A percentile compares a stretch with the other conserved stretches of the same genome.
Evolutionary conservation across 306 rosid genomes (phyloP).

Genomic region (Cicer arietinum): DNA sequence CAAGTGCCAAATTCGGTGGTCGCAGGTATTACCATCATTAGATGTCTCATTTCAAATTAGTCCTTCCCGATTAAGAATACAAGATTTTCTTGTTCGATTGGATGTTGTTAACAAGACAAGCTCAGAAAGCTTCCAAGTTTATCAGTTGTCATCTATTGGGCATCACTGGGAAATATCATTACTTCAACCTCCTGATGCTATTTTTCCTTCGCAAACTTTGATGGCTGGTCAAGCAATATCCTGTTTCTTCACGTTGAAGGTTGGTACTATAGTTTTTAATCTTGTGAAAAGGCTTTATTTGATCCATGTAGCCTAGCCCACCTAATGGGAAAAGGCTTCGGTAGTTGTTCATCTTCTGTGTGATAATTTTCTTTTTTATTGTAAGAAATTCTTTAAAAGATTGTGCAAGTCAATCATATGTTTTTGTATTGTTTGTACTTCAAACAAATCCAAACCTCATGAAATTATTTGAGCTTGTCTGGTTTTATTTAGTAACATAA

Average conservation of each 20-base stretch:
- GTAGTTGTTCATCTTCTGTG: neutral
- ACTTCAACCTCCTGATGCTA: conserved; percentile 76
- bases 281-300: conserved; percentile 34
- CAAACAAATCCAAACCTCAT: conserved; percentile 4
- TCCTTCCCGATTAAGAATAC: conserved; percentile 86
- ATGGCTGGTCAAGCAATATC: conserved; percentile 88
- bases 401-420: neutral
- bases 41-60: conserved; percentile 83
- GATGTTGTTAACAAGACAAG: conserved; percentile 81
- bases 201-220: conserved; percentile 75
- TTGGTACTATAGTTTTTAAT: conserved; percentile 45
- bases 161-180: conserved; percentile 76
- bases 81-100: conserved; percentile 89
- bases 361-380: neutral
- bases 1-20: conserved; percentile 43
- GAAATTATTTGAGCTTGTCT: neutral
- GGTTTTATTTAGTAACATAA: conserved; percentile 28
- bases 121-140: conserved; percentile 75
- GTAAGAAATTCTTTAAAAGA: neutral
- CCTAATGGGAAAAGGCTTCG: neutral
- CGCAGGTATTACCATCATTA: conserved; percentile 85
- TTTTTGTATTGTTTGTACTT: conserved; percentile 4
- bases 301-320: conserved; percentile 6
- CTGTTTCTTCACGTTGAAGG: conserved; percentile 89
- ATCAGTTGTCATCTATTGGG: conserved; percentile 84